phyloP scores from a whole-genome alignment of 306 rosid species.

The Quercus dentata region DNA sequence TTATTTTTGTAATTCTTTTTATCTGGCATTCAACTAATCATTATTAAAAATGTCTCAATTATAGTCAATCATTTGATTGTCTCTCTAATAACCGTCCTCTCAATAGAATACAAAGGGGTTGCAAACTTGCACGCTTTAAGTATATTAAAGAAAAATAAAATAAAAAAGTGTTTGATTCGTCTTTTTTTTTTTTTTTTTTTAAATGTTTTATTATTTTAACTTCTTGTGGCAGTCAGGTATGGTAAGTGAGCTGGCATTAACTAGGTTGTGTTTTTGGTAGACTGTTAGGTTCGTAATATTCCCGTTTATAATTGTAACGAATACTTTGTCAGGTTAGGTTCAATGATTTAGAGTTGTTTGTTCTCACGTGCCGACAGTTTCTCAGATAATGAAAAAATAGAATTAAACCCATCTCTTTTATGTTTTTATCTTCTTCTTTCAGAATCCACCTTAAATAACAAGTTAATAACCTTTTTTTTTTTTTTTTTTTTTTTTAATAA shows the following conservation, averaged over 20 bases:
- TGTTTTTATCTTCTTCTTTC: slow-evolving; percentile 12
- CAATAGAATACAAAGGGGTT: slow-evolving; percentile 27
- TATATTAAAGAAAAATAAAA: neutral
- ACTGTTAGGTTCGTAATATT: slow-evolving; percentile 13
- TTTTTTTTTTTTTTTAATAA: neutral
- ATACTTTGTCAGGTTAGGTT: slow-evolving; percentile 44
- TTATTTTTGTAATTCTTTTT: neutral
- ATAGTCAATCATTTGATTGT: slow-evolving; percentile 43
- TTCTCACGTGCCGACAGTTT: slow-evolving; percentile 58
- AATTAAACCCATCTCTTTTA: slow-evolving; percentile 10
- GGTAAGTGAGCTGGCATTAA: slow-evolving; percentile 41
- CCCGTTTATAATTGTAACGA: slow-evolving; percentile 31
- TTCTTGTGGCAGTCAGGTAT: slow-evolving; percentile 8
- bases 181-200: neutral
- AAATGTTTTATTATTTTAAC: neutral
- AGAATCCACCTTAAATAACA: slow-evolving; percentile 20
- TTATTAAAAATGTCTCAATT: slow-evolving; percentile 44
- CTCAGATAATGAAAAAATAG: slow-evolving; percentile 12
- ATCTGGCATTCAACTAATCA: slow-evolving; percentile 2
- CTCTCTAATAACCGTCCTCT: slow-evolving; percentile 29
- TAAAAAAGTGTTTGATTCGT: neutral
- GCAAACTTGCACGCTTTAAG: slow-evolving; percentile 27
- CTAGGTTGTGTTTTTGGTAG: slow-evolving; percentile 19
- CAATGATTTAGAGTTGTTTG: slow-evolving; percentile 39
- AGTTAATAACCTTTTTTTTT: too few species aligned